Evolutionary conservation across 2,329 filamentous ascomycete genomes (phyloP).

Genomic region (Pestalotiopsis sp.): DNA sequence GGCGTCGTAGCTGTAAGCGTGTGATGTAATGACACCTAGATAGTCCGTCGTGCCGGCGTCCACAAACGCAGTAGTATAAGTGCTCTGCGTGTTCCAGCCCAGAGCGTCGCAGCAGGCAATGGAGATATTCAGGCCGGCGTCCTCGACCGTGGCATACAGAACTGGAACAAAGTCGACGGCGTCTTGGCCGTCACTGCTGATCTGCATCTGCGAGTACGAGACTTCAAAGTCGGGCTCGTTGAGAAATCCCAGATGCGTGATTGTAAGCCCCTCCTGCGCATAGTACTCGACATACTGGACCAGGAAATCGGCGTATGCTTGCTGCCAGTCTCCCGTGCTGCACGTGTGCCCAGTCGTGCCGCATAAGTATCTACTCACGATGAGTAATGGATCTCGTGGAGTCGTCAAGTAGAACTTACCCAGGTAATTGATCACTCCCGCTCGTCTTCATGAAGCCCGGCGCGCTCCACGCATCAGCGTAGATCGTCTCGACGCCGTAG

Average conservation of each 20-base stretch:
- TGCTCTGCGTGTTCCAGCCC: conserved; percentile 16
- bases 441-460: conserved; percentile 51
- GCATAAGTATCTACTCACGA: conserved; percentile 32
- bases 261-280: conserved; percentile 38
- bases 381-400: not conserved
- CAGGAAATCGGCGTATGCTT: conserved; percentile 49
- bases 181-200: conserved; percentile 28
- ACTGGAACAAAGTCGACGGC: conserved; percentile 30
- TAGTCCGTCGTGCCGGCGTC: conserved; percentile 14
- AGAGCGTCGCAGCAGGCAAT: conserved; percentile 45
- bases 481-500: conserved; percentile 38
- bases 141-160: conserved; percentile 38
- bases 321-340: conserved; percentile 43
- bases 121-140: conserved; percentile 35
- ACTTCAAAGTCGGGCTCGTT: conserved; percentile 41
- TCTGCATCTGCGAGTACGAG: conserved; percentile 37
- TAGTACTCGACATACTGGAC: conserved; percentile 50
- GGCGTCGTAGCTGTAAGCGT: conserved; percentile 24
- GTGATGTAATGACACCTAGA: conserved; percentile 17
- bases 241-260: conserved; percentile 47
- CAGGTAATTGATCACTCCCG: conserved; percentile 29
- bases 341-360: conserved; percentile 38
- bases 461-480: conserved; percentile 47
- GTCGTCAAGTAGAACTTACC: conserved; percentile 14
- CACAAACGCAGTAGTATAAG: conserved; percentile 14